Evolutionary conservation across 176 grass and related monocot species (phyloP).

Genomic region (Avena insularis): DNA sequence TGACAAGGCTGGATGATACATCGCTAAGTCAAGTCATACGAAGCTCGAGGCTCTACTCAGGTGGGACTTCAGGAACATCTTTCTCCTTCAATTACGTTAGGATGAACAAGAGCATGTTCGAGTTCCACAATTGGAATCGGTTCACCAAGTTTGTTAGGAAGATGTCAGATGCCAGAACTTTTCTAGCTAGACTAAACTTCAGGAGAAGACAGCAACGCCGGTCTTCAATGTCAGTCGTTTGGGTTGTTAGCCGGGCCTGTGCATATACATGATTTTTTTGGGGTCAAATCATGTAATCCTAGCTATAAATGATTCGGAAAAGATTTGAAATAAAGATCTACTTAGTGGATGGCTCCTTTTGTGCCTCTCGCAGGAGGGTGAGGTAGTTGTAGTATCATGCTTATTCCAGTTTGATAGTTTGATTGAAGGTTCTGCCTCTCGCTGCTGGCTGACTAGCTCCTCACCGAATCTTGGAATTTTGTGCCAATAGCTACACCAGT

Average conservation of each 20-base stretch:
- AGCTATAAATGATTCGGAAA: slow-evolving; percentile 28
- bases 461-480: slow-evolving; percentile 16
- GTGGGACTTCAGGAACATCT: slow-evolving; percentile 53
- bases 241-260: slow-evolving; percentile 56
- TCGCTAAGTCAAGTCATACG: slow-evolving; percentile 69
- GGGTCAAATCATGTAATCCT: slow-evolving; percentile 27
- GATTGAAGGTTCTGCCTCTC: slow-evolving; percentile 15
- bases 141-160: slow-evolving; percentile 77
- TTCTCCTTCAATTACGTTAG: slow-evolving; percentile 87
- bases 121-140: slow-evolving; percentile 67
- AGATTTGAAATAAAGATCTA: slow-evolving; percentile 22
- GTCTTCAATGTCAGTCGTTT: slow-evolving; percentile 53
- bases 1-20: slow-evolving; percentile 55
- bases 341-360: slow-evolving; percentile 40
- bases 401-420: slow-evolving; percentile 14
- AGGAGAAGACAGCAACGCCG: slow-evolving; percentile 58
- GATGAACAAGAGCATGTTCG: slow-evolving; percentile 78
- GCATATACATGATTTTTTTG: slow-evolving; percentile 49
- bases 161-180: slow-evolving; percentile 72
- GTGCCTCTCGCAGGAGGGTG: slow-evolving; percentile 24
- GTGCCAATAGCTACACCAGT: neutral
- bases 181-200: slow-evolving; percentile 65
- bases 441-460: neutral
- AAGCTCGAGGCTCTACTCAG: slow-evolving; percentile 69
- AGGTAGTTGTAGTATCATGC: neutral